Evolutionary conservation across 805 yeast species (phyloP), one percentile per base, ranked within the genome.

Genomic region (Komagataella pseudopastoris): DNA sequence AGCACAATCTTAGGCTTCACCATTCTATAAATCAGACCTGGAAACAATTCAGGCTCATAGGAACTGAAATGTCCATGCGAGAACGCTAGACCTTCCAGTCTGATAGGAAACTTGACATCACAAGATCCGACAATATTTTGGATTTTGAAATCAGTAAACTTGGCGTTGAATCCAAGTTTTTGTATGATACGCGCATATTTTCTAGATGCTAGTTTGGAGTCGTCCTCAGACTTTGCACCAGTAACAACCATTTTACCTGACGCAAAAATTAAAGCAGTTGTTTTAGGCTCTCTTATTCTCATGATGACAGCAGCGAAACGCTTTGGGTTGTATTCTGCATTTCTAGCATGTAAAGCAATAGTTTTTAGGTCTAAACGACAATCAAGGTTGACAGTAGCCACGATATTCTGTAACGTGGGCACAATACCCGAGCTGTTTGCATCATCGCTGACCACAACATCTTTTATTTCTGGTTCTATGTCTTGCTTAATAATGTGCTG

Each of bases 231-330:
- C 68, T 93, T 93, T 22, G 99, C 99, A 78, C 99, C 99, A 30
- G 98, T 93, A 14, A 93, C 99, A 59, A 93, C 99, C 99, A 93
- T 93, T 69, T 93, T 93, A 62, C 99, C 99, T 2, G 97, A 89
- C 1, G 99, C 99, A 68, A 93, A 93, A 58, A 93, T 93, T 59
- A 93, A 75, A 0, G 99, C 98, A 2, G 99, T 93, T 1, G 99
- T 93, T 68, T 93, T 93, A 16, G 99, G 99, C 67, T 93, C 99
- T 69, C 99, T 81, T 60, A 93, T 93, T 76, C 99, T 87, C 99
- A 93, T 93, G 60, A 93, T 93, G 49, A 93, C 99, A 53, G 99
- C 99, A 12, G 99, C 99, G 73, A 93, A 93, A 74, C 99, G 95
- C 63, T 86, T 88, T 50, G 99, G 99, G 62, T 93, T 93, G 71